Conservation (phyloP, 352 stramenopile species). For the Phytopythium montanum region DNA sequence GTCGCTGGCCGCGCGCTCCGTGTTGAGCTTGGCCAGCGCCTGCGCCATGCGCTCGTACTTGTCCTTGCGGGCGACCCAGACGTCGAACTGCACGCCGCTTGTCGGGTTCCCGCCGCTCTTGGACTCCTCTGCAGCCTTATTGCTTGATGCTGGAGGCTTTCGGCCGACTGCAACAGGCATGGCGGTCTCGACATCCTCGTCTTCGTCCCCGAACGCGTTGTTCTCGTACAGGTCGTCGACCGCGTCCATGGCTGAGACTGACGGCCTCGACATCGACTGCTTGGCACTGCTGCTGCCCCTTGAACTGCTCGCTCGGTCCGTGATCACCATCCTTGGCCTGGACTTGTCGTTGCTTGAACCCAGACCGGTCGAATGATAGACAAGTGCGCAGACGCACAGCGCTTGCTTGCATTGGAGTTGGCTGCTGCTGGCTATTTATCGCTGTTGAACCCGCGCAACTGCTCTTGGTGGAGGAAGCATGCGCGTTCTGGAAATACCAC, state of each 20-base stretch:
- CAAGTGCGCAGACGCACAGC: neutral
- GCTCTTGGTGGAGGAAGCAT: neutral
- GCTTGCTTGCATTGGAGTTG: neutral
- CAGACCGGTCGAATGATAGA: neutral
- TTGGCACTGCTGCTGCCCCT: constrained; percentile 10
- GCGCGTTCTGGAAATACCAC: neutral
- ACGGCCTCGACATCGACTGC: constrained; percentile 15
- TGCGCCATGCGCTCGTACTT: constrained; percentile 79
- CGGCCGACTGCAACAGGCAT: constrained; percentile 7
- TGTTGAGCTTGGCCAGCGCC: constrained; percentile 61
- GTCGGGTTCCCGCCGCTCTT: constrained; percentile 8
- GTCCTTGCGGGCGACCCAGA: constrained; percentile 85
- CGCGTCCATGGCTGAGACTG: constrained; percentile 30
- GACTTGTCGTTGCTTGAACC: no score
- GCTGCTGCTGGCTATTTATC: neutral
- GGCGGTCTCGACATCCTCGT: constrained; percentile 18
- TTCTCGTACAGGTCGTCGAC: constrained; percentile 80
- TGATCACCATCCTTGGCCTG: constrained; percentile 1
- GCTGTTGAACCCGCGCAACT: neutral
- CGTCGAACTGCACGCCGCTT: constrained; percentile 59
- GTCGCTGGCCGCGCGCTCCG: constrained; percentile 46
- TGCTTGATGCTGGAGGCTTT: constrained; percentile 8
- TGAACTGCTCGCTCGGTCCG: neutral
- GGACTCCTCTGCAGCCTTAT: constrained; percentile 9
- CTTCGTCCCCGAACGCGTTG: constrained; percentile 66